phyloP scores from a whole-genome alignment of 208 protist genomes.

The Naegleria gruberi region DNA sequence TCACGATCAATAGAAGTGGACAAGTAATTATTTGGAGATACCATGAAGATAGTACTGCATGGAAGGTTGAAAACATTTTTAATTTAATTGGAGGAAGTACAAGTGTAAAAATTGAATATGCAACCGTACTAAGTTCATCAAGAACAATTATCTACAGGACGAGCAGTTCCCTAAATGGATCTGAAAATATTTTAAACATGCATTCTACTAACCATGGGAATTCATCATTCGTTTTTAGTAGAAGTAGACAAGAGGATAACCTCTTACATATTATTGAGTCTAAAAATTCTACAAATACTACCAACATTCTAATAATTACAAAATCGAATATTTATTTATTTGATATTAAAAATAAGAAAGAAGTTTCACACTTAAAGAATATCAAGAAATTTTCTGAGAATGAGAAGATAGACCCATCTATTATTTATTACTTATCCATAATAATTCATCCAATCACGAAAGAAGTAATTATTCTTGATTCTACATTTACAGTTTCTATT shows the following conservation, averaged over 20 bases:
- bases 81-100: background rate
- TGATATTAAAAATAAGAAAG: background rate
- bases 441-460: background rate
- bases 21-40: background rate
- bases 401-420: background rate
- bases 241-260: background rate
- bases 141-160: background rate
- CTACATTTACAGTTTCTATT: background rate
- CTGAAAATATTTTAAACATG: background rate
- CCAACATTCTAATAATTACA: background rate
- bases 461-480: background rate
- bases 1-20: background rate
- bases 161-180: background rate
- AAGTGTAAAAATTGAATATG: background rate
- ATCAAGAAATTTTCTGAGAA: background rate
- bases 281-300: background rate
- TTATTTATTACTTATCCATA: background rate
- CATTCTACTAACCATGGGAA: background rate
- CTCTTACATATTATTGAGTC: background rate
- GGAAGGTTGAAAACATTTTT: background rate
- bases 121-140: background rate
- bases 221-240: background rate
- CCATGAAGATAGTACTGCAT: background rate
- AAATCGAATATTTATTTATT: background rate
- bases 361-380: background rate